These are phyloP conservation scores for Spatholobus suberectus DNA, from an alignment of 306 rosid species.

Conservation along the genomic window DNA sequence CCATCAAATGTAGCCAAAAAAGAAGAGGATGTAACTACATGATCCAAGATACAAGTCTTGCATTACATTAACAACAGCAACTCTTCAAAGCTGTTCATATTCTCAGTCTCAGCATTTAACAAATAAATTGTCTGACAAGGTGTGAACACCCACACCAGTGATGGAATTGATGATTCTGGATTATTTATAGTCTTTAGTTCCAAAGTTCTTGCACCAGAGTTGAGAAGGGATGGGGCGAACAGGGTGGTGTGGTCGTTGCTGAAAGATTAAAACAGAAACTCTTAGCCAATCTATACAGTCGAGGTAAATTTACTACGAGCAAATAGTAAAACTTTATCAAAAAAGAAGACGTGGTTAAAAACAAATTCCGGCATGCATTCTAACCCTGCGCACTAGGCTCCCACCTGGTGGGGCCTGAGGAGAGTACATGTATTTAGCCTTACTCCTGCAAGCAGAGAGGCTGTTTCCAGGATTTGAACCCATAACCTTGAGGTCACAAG, in stretches of 20 bases:
- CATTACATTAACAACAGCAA: slow-evolving; percentile 41
- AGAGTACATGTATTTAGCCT: not conserved
- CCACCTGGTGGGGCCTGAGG: not conserved
- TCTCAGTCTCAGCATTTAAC: slow-evolving; percentile 48
- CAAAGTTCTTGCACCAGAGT: slow-evolving; percentile 97
- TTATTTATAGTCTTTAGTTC: slow-evolving; percentile 76
- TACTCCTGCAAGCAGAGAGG: not conserved
- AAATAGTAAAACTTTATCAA: not conserved
- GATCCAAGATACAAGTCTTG: slow-evolving; percentile 36
- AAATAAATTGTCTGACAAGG: slow-evolving; percentile 35
- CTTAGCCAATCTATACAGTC: slow-evolving; percentile 36
- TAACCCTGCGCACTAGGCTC: too few relatives aligned
- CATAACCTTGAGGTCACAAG: not conserved
- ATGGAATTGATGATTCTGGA: slow-evolving; percentile 30
- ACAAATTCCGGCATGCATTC: not conserved
- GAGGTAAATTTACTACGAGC: not conserved
- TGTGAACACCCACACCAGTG: slow-evolving; percentile 32
- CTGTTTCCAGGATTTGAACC: too few relatives aligned
- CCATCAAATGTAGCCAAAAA: slow-evolving; percentile 36
- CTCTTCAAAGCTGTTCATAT: slow-evolving; percentile 46
- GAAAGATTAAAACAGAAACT: slow-evolving; percentile 46
- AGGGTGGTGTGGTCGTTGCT: slow-evolving; percentile 98
- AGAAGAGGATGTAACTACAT: slow-evolving; percentile 37
- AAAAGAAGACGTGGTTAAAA: not conserved
- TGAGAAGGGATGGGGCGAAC: slow-evolving; percentile 99